A percentile compares a stretch with the other conserved stretches of the same genome.
Conservation (phyloP, 2,329 filamentous ascomycete genomes). For the Didymosphaeria variabile region DNA sequence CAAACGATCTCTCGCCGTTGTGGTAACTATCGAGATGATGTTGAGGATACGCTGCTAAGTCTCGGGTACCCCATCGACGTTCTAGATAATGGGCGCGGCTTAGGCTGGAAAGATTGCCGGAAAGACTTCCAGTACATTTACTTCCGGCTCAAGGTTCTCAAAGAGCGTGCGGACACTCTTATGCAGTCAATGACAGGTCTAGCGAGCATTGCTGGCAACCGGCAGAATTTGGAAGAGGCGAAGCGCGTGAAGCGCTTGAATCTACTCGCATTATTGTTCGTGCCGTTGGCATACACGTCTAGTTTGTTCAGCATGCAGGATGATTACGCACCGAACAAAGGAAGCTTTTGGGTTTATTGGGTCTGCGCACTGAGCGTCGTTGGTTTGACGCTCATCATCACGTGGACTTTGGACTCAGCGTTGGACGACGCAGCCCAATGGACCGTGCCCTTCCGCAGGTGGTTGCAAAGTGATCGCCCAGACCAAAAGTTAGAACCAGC, state of each 20-base stretch:
- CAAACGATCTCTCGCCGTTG: slow-evolving; percentile 46
- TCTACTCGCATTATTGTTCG: slow-evolving; percentile 43
- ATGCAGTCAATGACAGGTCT: slow-evolving; percentile 47
- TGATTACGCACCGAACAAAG: slow-evolving; percentile 37
- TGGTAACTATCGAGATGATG: slow-evolving; percentile 47
- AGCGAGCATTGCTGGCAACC: slow-evolving; percentile 45
- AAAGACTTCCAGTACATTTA: slow-evolving; percentile 47
- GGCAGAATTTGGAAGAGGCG: slow-evolving; percentile 46
- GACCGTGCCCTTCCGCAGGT: slow-evolving; percentile 26
- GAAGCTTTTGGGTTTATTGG: slow-evolving; percentile 45
- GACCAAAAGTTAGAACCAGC: background rate
- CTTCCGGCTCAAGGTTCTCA: slow-evolving; percentile 43
- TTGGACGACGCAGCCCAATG: slow-evolving; percentile 43
- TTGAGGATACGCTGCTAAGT: slow-evolving; percentile 44
- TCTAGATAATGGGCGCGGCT: background rate
- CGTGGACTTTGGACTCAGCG: slow-evolving; percentile 37
- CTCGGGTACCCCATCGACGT: slow-evolving; percentile 35
- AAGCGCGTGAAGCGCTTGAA: slow-evolving; percentile 47
- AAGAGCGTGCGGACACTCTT: slow-evolving; percentile 44
- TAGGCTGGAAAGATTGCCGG: slow-evolving; percentile 37
- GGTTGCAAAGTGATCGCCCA: slow-evolving; percentile 21
- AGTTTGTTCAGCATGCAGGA: slow-evolving; percentile 48
- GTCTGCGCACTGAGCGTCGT: slow-evolving; percentile 38
- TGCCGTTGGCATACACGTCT: slow-evolving; percentile 45
- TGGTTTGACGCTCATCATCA: slow-evolving; percentile 33